Evolutionary conservation across 2,329 filamentous ascomycete species (phyloP), one percentile per base, ranked within the genome.

Genomic region (Alternaria conjuncta): DNA sequence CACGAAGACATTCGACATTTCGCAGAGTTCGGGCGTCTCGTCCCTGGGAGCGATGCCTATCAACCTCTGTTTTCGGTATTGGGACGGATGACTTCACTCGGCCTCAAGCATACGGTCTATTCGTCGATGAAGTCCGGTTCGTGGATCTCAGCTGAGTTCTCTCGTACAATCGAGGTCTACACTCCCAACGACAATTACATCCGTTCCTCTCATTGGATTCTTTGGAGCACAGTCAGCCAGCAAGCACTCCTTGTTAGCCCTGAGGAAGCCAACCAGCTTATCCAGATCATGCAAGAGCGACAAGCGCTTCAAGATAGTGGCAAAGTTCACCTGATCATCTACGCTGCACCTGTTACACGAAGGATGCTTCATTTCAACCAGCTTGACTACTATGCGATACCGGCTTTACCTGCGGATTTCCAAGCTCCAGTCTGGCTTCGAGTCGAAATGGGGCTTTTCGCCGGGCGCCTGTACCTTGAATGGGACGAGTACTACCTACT

Each of bases 401-500:
- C 89, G 0, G 25, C 74, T 0, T 74, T 88, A 0, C 82, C 85
- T 0, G 2, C 36, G 0, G 54, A 66, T 0, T 84, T 82, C 78
- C 49, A 66, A 2, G 74, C 84, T 0, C 88, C 89, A 0, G 18
- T 60, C 0, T 89, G 86, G 86, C 77, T 91, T 0, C 79, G 74
- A 0, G 81, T 87, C 1, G 86, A 92, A 67, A 71, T 92, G 0
- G 89, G 89, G 0, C 81, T 91, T 5, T 81, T 90, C 50, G 81
- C 87, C 0, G 89, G 89, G 0, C 81, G 88, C 0, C 79, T 92
- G 0, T 91, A 91, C 68, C 84, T 90, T 59, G 80, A 84, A 0
- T 87, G 79, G 70, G 63, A 77, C 0, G 87, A 90, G 54, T 77
- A 79, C 46, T 49, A 65, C 8, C 68, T 63, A 4, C 36, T 81